These are phyloP conservation scores for Dipodascus geniculatus DNA, from an alignment of 805 yeast species.

Conservation along the genomic window DNA sequence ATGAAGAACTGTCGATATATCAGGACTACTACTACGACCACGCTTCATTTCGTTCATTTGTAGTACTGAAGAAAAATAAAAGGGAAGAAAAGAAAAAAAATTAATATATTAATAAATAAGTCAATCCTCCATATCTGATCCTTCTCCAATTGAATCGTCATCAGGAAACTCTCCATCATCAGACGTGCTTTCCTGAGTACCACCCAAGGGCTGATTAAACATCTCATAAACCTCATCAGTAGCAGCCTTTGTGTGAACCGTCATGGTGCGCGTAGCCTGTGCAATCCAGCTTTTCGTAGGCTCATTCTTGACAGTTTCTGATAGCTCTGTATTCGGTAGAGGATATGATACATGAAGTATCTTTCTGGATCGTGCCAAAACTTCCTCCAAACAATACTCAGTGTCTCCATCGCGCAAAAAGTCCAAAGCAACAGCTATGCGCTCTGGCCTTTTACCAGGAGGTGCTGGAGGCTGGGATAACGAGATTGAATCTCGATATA, in stretches of 20 bases:
- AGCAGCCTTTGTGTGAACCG: conserved; percentile 65
- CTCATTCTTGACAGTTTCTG: neutral
- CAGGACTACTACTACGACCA: neutral
- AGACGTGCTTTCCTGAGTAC: conserved; percentile 6
- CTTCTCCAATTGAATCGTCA: conserved; percentile 14
- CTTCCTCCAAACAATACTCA: conserved; percentile 56
- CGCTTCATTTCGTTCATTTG: neutral
- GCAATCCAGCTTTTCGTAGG: neutral
- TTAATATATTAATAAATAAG: too few species aligned
- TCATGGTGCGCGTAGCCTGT: conserved; percentile 56
- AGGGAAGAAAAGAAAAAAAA: neutral
- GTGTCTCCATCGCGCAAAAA: conserved; percentile 21
- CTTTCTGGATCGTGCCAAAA: conserved; percentile 42
- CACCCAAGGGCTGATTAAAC: conserved; percentile 37
- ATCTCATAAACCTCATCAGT: conserved; percentile 60
- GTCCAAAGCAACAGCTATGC: conserved; percentile 15
- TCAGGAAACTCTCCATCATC: conserved; percentile 16
- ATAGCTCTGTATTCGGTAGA: neutral
- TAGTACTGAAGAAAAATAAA: neutral
- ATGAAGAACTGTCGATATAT: neutral
- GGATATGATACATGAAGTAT: conserved; percentile 8
- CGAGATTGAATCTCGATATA: neutral
- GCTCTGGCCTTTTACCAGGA: conserved; percentile 10
- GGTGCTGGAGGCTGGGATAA: conserved; percentile 4
- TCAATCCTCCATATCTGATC: neutral